Evolutionary conservation across 148 eudicot genomes (phyloP).

Genomic region (Vaccinium corymbosum): DNA sequence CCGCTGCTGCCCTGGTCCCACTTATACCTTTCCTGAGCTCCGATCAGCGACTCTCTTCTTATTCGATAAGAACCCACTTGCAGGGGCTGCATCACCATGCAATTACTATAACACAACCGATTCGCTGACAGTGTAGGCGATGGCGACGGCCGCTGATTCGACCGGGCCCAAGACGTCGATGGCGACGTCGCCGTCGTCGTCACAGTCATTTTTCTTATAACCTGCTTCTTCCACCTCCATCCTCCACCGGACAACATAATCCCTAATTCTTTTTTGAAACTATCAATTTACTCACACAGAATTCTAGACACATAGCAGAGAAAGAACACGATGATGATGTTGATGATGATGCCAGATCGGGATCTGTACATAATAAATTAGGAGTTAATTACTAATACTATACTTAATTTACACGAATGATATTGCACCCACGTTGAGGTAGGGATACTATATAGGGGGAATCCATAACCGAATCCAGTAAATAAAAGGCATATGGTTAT

Average conservation of each 20-base stretch:
- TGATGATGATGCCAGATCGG: slow-evolving; percentile 9
- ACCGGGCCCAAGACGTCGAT: background rate
- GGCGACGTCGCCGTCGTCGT: background rate
- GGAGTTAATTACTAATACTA: background rate
- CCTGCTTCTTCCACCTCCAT: slow-evolving; percentile 28
- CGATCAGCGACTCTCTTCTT: slow-evolving; percentile 22
- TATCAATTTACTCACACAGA: background rate
- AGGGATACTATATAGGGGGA: background rate
- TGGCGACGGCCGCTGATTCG: slow-evolving; percentile 17
- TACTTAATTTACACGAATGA: background rate
- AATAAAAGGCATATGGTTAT: background rate
- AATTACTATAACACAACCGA: background rate
- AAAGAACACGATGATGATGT: background rate
- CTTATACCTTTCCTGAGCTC: slow-evolving; percentile 40
- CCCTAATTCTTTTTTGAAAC: background rate
- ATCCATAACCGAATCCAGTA: background rate
- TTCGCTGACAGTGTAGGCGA: background rate
- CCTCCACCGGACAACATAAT: slow-evolving; percentile 24
- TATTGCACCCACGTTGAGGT: background rate
- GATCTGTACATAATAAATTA: background rate
- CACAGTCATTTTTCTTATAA: background rate
- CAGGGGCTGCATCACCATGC: background rate
- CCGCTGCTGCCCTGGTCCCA: slow-evolving; percentile 34
- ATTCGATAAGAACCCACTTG: slow-evolving; percentile 8
- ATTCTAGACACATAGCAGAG: background rate